Percentiles rank a stretch among this genome's conserved stretches.
phyloP scores from a whole-genome alignment of 2,329 filamentous ascomycete genomes.

The Pestalotiopsis fici region DNA sequence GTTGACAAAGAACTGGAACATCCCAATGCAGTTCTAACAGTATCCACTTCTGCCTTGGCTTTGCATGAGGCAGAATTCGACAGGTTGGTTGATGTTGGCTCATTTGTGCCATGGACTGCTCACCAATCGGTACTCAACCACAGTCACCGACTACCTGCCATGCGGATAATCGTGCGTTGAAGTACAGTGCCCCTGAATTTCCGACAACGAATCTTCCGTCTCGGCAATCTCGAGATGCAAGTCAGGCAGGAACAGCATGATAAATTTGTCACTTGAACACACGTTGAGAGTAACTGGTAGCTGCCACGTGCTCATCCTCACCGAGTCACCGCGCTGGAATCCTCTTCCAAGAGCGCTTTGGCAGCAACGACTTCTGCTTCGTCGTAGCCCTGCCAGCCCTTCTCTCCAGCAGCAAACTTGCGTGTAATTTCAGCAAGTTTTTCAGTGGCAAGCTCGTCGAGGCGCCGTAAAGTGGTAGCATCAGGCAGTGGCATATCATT shows the following conservation, averaged over 20 bases:
- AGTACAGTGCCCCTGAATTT: constrained; percentile 13
- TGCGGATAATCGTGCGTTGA: constrained; percentile 15
- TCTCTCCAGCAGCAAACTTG: constrained; percentile 58
- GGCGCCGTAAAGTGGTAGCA: constrained; percentile 59
- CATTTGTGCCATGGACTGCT: not conserved
- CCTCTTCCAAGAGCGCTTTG: constrained; percentile 63
- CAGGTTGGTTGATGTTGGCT: not conserved
- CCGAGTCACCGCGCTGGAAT: constrained; percentile 44
- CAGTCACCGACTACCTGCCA: constrained; percentile 4
- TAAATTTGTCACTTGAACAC: constrained; percentile 25
- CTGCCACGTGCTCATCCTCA: constrained; percentile 28
- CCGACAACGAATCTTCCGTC: constrained; percentile 14
- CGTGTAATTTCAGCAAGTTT: constrained; percentile 79
- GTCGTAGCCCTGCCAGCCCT: constrained; percentile 73
- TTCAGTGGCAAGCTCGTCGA: constrained; percentile 72
- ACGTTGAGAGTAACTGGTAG: not conserved
- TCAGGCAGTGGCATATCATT: constrained; percentile 58
- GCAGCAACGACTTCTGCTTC: constrained; percentile 72
- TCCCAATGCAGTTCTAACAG: constrained; percentile 26
- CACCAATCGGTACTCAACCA: not conserved
- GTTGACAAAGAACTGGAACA: constrained; percentile 28
- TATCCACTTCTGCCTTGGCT: constrained; percentile 31
- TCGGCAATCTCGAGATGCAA: constrained; percentile 11
- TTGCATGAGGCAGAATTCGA: constrained; percentile 25
- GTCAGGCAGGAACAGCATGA: constrained; percentile 21